Percentiles rank a stretch among this genome's conserved stretches.
phyloP scores from a whole-genome alignment of 371 early-diverging fungal genomes.

The Syncephalis fuscata region DNA sequence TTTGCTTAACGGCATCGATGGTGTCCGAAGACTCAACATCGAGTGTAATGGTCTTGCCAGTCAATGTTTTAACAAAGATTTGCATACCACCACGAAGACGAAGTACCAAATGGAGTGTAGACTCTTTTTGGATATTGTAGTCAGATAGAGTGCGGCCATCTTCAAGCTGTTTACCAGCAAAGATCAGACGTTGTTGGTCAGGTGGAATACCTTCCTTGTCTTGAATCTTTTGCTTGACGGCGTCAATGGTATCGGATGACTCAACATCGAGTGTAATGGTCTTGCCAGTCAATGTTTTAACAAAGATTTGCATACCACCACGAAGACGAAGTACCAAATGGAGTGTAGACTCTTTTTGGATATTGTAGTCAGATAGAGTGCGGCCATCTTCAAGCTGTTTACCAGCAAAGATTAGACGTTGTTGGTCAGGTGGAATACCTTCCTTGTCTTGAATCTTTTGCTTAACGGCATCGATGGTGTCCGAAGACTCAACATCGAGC shows the following conservation, averaged over 20 bases:
- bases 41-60: conserved; percentile 96
- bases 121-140: conserved; percentile 70
- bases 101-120: conserved; percentile 65
- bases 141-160: conserved; percentile 56
- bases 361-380: conserved; percentile 72
- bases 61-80: conserved; percentile 97
- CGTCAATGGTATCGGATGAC: conserved; percentile 88
- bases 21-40: conserved; percentile 95
- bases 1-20: conserved; percentile 91
- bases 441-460: conserved; percentile 98
- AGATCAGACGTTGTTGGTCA: conserved; percentile 73
- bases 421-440: conserved; percentile 56
- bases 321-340: conserved; percentile 84
- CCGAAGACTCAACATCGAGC: conserved; percentile 90
- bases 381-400: conserved; percentile 82
- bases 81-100: conserved; percentile 88
- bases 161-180: conserved; percentile 72
- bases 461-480: conserved; percentile 94
- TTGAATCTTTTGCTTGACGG: conserved; percentile 96
- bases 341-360: conserved; percentile 78
- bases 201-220: conserved; percentile 94
- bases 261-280: conserved; percentile 97
- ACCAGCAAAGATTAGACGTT: conserved; percentile 86
- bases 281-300: conserved; percentile 98
- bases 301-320: conserved; percentile 88